A percentile compares a stretch with the other conserved stretches of the same genome.
Evolutionary conservation across 1,284 basidiomycete species (phyloP).

Genomic region (Cerioporus squamosus): DNA sequence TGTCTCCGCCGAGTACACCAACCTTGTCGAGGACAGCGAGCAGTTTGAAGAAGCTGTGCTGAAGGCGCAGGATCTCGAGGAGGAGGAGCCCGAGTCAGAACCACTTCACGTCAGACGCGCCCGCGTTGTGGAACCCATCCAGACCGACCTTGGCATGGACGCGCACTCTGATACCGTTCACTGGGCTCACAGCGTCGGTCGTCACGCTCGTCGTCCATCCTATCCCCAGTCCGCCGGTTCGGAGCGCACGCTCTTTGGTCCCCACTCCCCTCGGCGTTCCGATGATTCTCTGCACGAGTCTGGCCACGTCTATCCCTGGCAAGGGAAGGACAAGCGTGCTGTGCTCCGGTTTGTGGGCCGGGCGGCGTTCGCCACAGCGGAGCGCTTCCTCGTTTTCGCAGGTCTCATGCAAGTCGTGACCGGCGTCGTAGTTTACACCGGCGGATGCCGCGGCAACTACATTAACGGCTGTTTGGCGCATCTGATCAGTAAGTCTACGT

Average conservation of each 20-base stretch:
- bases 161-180: conserved; percentile 41
- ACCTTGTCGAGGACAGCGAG: conserved; percentile 59
- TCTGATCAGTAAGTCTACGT: conserved; percentile 77
- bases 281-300: conserved; percentile 68
- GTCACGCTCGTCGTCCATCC: conserved; percentile 34
- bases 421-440: conserved; percentile 81
- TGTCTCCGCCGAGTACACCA: conserved; percentile 48
- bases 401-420: conserved; percentile 69
- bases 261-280: conserved; percentile 54
- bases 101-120: conserved; percentile 26
- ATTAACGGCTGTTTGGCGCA: conserved; percentile 90
- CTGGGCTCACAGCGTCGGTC: conserved; percentile 42
- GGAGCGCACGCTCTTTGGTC: conserved; percentile 57
- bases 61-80: conserved; percentile 25
- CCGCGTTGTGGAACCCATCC: conserved; percentile 30
- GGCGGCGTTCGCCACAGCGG: conserved; percentile 54
- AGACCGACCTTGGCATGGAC: conserved; percentile 36
- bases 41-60: conserved; percentile 49
- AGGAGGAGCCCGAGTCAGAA: conserved; percentile 1
- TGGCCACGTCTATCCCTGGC: conserved; percentile 20
- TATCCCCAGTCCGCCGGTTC: conserved; percentile 49
- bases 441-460: conserved; percentile 78
- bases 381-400: conserved; percentile 69
- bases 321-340: conserved; percentile 20
- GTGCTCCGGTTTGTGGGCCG: conserved; percentile 47